A percentile compares a stretch with the other conserved stretches of the same genome.
Evolutionary conservation across 2,329 filamentous ascomycete genomes (phyloP).

Genomic region (Myriosclerotinia duriaeana): DNA sequence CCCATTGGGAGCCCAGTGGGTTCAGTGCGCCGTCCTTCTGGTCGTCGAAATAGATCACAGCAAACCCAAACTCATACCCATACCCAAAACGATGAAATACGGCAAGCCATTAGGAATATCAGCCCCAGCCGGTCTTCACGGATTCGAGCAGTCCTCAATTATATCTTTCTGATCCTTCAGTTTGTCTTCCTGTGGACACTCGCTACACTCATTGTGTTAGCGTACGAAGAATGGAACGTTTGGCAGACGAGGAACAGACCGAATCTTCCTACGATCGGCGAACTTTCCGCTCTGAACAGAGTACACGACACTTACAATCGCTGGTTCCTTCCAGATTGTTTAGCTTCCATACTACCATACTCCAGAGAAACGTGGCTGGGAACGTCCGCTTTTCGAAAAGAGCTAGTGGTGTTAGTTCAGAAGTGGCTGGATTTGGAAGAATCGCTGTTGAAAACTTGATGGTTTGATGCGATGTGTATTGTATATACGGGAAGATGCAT

Average conservation of each 20-base stretch:
- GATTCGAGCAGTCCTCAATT: conserved; percentile 10
- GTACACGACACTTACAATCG: neutral
- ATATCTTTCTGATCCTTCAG: conserved; percentile 10
- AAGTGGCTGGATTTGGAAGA: conserved; percentile 19
- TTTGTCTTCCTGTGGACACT: conserved; percentile 1
- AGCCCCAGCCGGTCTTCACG: neutral
- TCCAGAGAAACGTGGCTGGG: conserved; percentile 8
- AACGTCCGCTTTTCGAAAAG: neutral
- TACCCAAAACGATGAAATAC: neutral
- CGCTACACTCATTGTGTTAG: conserved; percentile 1
- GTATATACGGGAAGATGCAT: neutral
- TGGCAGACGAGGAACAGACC: conserved; percentile 5
- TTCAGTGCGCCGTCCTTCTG: neutral
- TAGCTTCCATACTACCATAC: conserved; percentile 5
- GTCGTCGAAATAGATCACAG: neutral
- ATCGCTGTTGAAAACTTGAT: conserved; percentile 1
- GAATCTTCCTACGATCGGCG: neutral
- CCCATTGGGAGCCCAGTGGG: neutral
- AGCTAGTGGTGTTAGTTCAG: conserved; percentile 7
- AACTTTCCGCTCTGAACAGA: neutral
- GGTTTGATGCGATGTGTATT: too few relatives aligned
- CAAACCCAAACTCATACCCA: too few relatives aligned
- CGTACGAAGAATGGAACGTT: conserved; percentile 2
- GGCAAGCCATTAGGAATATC: neutral
- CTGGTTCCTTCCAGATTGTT: conserved; percentile 11